phyloP scores from a whole-genome alignment of 805 yeast genomes.

The Saturnispora saitoi region DNA sequence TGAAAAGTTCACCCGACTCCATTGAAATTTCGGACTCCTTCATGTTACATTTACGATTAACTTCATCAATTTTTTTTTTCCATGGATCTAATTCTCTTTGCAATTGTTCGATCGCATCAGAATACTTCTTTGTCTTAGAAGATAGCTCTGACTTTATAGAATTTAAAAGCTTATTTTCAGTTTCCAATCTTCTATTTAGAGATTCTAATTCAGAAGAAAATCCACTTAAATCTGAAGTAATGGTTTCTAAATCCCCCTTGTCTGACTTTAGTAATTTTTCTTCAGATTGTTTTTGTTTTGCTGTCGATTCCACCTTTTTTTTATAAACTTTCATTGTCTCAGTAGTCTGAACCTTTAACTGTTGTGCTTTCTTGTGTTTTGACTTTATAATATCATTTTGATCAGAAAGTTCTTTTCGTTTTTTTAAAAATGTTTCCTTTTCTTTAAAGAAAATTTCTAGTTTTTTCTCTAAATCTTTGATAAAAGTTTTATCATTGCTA shows the following conservation, averaged over 20 bases:
- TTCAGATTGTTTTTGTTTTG: slow-evolving; percentile 44
- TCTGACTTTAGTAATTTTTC: slow-evolving; percentile 37
- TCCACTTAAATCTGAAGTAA: slow-evolving; percentile 37
- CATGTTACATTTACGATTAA: slow-evolving; percentile 57
- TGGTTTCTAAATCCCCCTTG: slow-evolving; percentile 36
- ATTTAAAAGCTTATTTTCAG: slow-evolving; percentile 51
- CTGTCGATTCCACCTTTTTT: slow-evolving; percentile 49
- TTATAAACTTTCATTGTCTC: slow-evolving; percentile 66
- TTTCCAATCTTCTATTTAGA: slow-evolving; percentile 37
- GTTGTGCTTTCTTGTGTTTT: slow-evolving; percentile 38
- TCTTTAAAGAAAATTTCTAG: slow-evolving; percentile 20
- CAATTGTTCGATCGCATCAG: slow-evolving; percentile 52
- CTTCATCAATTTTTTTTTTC: slow-evolving; percentile 56
- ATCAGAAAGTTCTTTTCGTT: slow-evolving; percentile 18
- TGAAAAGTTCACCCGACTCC: slow-evolving; percentile 37
- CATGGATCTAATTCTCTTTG: slow-evolving; percentile 76
- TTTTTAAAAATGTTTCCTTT: slow-evolving; percentile 29
- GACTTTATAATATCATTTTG: slow-evolving; percentile 24
- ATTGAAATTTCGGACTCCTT: slow-evolving; percentile 58
- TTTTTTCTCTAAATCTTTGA: slow-evolving; percentile 33
- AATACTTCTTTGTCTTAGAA: slow-evolving; percentile 62
- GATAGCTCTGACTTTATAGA: slow-evolving; percentile 58
- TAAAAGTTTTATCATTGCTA: slow-evolving; percentile 3
- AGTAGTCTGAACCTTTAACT: slow-evolving; percentile 58
- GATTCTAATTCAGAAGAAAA: slow-evolving; percentile 36